Base-by-base conservation (phyloP, 148 eudicot genomes). In the Camellia sinensis region DNA sequence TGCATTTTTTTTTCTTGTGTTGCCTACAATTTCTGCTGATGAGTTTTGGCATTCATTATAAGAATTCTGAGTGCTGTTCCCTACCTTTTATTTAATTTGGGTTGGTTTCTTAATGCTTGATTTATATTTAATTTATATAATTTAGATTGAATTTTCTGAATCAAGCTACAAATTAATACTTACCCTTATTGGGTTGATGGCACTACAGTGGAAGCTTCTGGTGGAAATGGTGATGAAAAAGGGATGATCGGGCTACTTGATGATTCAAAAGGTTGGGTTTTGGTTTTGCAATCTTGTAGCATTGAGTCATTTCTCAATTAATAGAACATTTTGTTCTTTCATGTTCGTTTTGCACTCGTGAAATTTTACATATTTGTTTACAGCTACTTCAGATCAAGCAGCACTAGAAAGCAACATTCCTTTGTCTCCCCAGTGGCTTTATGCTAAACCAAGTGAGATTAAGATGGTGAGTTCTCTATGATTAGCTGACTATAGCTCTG, bases 341-440 rank as follows among this genome's bases (percentile, higher is more conserved):
- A 22, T 44, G 4, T 29, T 12, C 43, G 52, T 44, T 71, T 60
- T 80, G 62, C 54, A n/a, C 70, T n/a, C 41, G 48, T 67, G 73
- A 54, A 69, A 63, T 71, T 71, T 22, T 70, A 19, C 17, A 41
- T 60, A 17, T 67, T 61, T 52, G 29, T 67, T 18, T 5, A 64
- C 52, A 81, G 76, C 67, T 74, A 4, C 37, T 62, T 82, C 89
- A 89, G 99, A 95, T 87, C 98, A 87, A 84, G 89, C 85, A 41
- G 88, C 85, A 41, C 80, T 89, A 5, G 99, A 95, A 76, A 95
- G 85, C 90, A 90, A 83, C 94, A 95, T 95, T 77, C 99, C 99
- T 12, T 84, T 95, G 87, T 95, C 99, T 75, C 97, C 99, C 7
- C 99, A 95, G 78, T 95, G 99, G 99, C 94, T 95, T 81, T 91